Evolutionary conservation across 495 filamentous ascomycete genomes (phyloP), one percentile per base, ranked within the genome.

Genomic region (Coniosporium apollinis): DNA sequence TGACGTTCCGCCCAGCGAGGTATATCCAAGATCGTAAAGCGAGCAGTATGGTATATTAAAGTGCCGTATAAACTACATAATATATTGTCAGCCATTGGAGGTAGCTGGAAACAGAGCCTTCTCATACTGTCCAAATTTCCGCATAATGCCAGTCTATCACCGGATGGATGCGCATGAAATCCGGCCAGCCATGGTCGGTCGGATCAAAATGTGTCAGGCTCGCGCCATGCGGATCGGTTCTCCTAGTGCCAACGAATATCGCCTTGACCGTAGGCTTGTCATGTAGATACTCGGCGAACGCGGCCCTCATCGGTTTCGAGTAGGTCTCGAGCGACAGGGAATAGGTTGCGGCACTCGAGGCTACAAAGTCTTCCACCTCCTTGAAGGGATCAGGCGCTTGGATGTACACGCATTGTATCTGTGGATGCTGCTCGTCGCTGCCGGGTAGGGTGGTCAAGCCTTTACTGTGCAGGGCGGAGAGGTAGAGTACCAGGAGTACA

Each of bases 91-190:
- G n/a, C n/a, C n/a, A n/a, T n/a, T n/a, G n/a, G n/a, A n/a, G n/a
- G n/a, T n/a, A n/a, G n/a, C n/a, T n/a, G n/a, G n/a, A n/a, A n/a
- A n/a, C n/a, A n/a, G n/a, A n/a, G n/a, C n/a, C n/a, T n/a, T n/a
- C n/a, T n/a, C 75, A 58, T 43, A 78, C 76, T 4, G 76, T 69
- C 91, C 89, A 93, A 38, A 97, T 85, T 55, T 96, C 87, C 11
- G 72, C 72, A 59, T 94, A 97, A 54, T 87, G 80, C 91, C 89
- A 94, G 50, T 96, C 89, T 49, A 97, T 82, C 6, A 97, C 79
- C 0, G 89, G 89, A 60, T 96, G 84, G 26, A 94, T 63, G 30
- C 89, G 66, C 74, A 96, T 85, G 48, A 97, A 94, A 37, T 66
- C 57, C 17, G 89, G 91, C 89, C 89, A 97, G 3, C 76, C 89